Conservation (phyloP, 306 rosid species). For the Cicer pinnatifidum region DNA sequence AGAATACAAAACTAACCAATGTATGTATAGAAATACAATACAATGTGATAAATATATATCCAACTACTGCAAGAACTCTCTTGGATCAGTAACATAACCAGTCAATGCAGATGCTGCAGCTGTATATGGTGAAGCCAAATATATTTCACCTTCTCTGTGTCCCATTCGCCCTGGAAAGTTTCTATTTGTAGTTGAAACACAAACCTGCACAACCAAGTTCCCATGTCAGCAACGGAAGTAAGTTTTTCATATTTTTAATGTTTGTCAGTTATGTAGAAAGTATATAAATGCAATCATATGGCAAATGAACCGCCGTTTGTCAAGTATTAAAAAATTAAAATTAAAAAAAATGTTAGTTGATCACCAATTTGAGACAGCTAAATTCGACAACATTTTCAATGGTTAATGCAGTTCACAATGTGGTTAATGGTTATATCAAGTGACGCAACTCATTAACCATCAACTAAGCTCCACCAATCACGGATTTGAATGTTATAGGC, state of each 20-base stretch:
- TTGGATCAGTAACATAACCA: constrained; percentile 89
- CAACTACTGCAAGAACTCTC: constrained; percentile 89
- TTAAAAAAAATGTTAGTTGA: too few species aligned
- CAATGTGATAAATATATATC: not conserved
- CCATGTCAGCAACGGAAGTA: not conserved
- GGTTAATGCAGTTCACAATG: too few species aligned
- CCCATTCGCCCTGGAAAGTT: constrained; percentile 99
- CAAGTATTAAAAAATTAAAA: not conserved
- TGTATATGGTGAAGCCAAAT: constrained; percentile 91
- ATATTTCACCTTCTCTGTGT: constrained; percentile 90
- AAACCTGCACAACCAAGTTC: constrained; percentile 64
- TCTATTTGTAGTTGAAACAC: constrained; percentile 74
- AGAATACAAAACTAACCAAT: constrained; percentile 38
- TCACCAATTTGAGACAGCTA: too few species aligned
- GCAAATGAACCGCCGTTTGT: not conserved
- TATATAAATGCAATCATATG: constrained; percentile 21
- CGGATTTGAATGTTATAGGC: too few species aligned
- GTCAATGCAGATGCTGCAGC: constrained; percentile 99
- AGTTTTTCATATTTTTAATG: constrained; percentile 24
- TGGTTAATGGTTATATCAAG: too few species aligned
- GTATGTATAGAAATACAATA: not conserved
- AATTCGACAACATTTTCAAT: too few species aligned
- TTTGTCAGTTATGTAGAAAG: constrained; percentile 12
- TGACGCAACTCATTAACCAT: too few species aligned
- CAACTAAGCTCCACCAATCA: too few species aligned